Conservation (phyloP, 139 green algal species). For the Limnomonas spitsbergensis region DNA sequence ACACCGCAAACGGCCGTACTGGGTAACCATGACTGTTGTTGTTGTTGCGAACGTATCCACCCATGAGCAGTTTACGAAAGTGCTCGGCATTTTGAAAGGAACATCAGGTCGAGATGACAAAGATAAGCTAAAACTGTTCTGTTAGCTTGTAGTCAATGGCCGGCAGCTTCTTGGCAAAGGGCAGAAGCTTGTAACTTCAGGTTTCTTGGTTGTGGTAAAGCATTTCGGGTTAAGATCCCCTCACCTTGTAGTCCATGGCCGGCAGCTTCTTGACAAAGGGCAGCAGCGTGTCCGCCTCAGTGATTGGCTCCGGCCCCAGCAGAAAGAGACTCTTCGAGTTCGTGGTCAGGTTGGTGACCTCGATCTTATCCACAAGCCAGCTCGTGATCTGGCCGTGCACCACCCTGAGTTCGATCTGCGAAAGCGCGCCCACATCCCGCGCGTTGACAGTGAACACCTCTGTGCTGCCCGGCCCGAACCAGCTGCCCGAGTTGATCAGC, state of each 20-base stretch:
- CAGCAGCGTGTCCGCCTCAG: neutral
- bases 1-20: no score
- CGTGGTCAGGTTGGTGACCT: neutral
- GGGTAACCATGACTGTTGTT: no score
- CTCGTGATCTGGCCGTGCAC: neutral
- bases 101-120: no score
- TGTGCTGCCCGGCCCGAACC: neutral
- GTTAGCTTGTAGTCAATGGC: no score
- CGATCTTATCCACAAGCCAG: neutral
- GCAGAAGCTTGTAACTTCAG: no score
- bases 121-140: no score
- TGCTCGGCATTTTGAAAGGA: no score
- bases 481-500: conserved; percentile 4
- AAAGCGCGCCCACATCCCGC: neutral
- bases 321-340: neutral
- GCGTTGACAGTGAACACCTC: conserved; percentile 17
- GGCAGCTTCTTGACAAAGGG: neutral
- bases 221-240: no score
- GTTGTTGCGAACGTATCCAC: no score
- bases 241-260: neutral
- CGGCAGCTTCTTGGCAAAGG: no score
- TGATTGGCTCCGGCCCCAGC: neutral
- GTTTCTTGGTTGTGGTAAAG: no score
- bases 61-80: no score
- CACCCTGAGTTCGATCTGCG: neutral